Evolutionary conservation across 192 early-diverging fungal species (phyloP), one percentile per base, ranked within the genome.

Genomic region (Backusella liffmaniae): DNA sequence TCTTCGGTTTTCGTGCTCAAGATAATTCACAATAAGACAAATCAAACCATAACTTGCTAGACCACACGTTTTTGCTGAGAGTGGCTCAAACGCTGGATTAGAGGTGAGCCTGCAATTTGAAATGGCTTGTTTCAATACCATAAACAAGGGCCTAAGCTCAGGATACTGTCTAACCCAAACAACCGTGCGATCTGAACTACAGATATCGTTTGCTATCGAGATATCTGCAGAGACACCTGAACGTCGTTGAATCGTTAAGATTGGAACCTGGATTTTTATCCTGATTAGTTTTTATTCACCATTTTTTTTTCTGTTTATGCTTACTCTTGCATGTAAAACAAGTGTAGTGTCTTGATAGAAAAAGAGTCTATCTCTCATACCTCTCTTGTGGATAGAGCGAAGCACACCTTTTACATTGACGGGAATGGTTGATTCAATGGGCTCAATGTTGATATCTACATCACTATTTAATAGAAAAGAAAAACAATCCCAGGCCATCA

Each of bases 41-140:
- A 81, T 74, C 37, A 81, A 56, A 1, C 68, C 39, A 65, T 37
- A 81, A 18, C 80, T 74, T 36, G 80, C 80, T 4, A 81, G 16
- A 1, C 80, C 80, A 42, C 37, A 34, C 35, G 37, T 32, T 30
- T 73, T 75, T 4, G 73, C 66, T 13, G 72, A 74, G 51, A 81
- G 70, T 10, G 53, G 59, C 23, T 71, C 36, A 75, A 77, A 77
- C 0, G 16, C 29, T n/a, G 41, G 36, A 16, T 49, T 8, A 16
- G 21, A 9, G n/a, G 59, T 30, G n/a, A 72, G 0, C 1, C n/a
- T 51, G 29, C 70, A 51, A 32, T 51, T 59, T 37, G 66, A 74
- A 13, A 81, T 41, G n/a, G 73, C 59, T n/a, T 77, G 76, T 35
- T 81, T 81, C 6, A 81, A 39, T 4, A 72, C 67, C 44, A 81